Evolutionary conservation across 768 basidiomycete genomes (phyloP).

Genomic region (Psilocybe tampanensis): DNA sequence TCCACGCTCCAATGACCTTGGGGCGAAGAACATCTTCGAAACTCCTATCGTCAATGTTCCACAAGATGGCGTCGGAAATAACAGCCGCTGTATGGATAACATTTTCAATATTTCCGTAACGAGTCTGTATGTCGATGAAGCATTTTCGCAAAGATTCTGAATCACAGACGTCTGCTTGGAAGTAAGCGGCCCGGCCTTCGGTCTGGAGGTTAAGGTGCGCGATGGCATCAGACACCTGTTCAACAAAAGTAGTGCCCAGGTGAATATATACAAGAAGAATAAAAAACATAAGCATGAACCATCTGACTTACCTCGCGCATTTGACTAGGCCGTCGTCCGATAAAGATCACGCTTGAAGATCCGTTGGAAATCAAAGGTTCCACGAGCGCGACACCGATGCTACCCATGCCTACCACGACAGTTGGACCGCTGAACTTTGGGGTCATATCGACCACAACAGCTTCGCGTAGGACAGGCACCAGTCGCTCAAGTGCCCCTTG

Average conservation of each 20-base stretch:
- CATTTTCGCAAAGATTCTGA: conserved; percentile 12
- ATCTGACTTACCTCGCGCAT: conserved; percentile 8
- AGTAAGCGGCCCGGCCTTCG: conserved; percentile 13
- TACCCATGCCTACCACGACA: conserved; percentile 28
- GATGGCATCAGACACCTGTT: conserved; percentile 13
- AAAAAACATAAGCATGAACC: background rate
- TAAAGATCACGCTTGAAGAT: conserved; percentile 17
- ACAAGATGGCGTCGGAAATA: conserved; percentile 25
- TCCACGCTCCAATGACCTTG: too few species aligned
- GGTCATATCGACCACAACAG: background rate
- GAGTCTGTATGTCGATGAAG: conserved; percentile 9
- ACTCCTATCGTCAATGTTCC: conserved; percentile 9
- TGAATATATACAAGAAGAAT: too few species aligned
- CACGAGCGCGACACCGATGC: conserved; percentile 25
- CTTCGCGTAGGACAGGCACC: conserved; percentile 19
- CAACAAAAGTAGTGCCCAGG: background rate
- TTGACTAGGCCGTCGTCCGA: conserved; percentile 17
- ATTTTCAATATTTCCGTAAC: conserved; percentile 7
- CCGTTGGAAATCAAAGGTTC: conserved; percentile 13
- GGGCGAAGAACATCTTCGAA: conserved; percentile 25
- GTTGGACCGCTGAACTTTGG: conserved; percentile 8
- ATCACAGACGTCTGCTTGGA: conserved; percentile 26
- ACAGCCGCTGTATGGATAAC: conserved; percentile 29
- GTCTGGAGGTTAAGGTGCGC: conserved; percentile 1
- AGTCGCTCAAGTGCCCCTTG: conserved; percentile 12